Evolutionary conservation across 768 basidiomycete genomes (phyloP), one percentile per base, ranked within the genome.

Genomic region (Rhizopogon vinicolor): DNA sequence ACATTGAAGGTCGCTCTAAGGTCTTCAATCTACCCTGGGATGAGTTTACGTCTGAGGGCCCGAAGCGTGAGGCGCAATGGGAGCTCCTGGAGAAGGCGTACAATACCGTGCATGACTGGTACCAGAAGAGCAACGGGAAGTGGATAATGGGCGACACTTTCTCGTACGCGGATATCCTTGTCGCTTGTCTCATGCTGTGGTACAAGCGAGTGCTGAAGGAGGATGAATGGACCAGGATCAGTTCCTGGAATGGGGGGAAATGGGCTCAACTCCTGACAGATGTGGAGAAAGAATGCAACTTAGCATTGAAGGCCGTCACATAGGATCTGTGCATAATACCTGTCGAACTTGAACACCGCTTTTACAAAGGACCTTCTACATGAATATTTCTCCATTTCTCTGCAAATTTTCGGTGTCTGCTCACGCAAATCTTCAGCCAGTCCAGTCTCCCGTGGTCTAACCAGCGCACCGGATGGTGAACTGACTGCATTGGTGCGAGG

Each of bases 11-110:
- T 5, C 63, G 75, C 35, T 68, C 72, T 53, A 54, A 14, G 2
- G n/a, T 7, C 3, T 65, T 73, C 44, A 75, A 74, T 5, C 65
- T 57, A 42, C 62, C 64, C 13, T 56, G 83, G 50, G 76, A 78
- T 25, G 70, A 77, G 33, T 57, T 78, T 33, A 64, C 65, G 5
- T 73, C 75, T 0, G 66, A 63, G 41, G 72, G 73, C 5, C 70
- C 73, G 12, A 63, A 56, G 46, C 61, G 70, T 13, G 65, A 65
- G 6, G 68, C 51, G 10, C 66, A 71, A 41, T 74, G 62, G 69
- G 44, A 14, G 18, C 39, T 28, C 40, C 42, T 63, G 0, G 61
- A 71, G 58, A 58, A 60, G 44, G n/a, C 13, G 10, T 58, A 53
- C 44, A 31, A 44, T 28, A 53, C 54, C 1, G 46, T 44, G 10